These are phyloP conservation scores for Annulohypoxylon bovei DNA, from an alignment of 495 filamentous ascomycete species.

Conservation along the genomic window DNA sequence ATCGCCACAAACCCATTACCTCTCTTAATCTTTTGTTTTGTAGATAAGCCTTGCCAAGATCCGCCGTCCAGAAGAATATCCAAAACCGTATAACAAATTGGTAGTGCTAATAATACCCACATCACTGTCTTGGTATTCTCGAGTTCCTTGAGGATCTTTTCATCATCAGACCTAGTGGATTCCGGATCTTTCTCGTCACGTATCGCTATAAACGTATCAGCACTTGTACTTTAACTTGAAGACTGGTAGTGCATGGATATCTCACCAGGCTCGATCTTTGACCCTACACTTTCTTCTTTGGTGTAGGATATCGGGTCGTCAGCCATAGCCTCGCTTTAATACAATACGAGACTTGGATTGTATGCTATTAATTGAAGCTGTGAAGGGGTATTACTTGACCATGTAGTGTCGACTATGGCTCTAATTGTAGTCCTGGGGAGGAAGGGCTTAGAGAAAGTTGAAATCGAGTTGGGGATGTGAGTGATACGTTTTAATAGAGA, in stretches of 20 bases:
- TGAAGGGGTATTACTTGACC: neutral
- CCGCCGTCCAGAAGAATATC: neutral
- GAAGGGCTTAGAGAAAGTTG: neutral
- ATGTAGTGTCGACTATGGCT: neutral
- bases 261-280: neutral
- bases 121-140: neutral
- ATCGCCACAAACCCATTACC: neutral
- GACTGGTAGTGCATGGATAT: neutral
- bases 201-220: neutral
- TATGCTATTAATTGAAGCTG: neutral
- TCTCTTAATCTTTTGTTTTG: neutral
- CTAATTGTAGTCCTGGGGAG: neutral
- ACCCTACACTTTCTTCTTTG: neutral
- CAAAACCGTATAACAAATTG: neutral
- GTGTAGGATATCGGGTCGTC: neutral
- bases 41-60: neutral
- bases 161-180: neutral
- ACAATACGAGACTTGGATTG: neutral
- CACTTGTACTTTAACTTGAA: neutral
- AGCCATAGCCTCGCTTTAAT: neutral
- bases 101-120: neutral
- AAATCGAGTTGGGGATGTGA: neutral
- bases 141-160: neutral
- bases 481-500: neutral
- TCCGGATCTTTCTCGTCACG: neutral